Evolutionary conservation across 23 red algal genomes (phyloP).

Genomic region (Gracilaria gracilis): DNA sequence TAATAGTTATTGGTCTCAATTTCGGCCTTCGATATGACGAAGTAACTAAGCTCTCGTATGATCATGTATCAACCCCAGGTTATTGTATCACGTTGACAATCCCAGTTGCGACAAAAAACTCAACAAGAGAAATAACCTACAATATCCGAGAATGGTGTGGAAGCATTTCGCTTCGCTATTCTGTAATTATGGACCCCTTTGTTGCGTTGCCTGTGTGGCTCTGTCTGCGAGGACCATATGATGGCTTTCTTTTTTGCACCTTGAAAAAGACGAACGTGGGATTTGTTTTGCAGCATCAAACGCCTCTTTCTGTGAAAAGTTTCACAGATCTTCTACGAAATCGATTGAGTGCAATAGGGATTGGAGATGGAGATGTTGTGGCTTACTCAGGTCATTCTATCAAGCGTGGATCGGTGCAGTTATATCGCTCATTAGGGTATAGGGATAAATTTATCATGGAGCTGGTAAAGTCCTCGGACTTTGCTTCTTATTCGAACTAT

Average conservation of each 20-base stretch:
- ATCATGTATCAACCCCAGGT: neutral
- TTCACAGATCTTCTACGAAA: neutral
- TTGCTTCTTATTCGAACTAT: no score
- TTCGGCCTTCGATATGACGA: neutral
- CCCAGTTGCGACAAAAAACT: neutral
- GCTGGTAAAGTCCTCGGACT: no score
- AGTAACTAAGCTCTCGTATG: no score
- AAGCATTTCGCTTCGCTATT: neutral
- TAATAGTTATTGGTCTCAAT: neutral
- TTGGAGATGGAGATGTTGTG: neutral
- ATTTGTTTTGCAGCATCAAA: neutral
- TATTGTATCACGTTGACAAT: neutral
- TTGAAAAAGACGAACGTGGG: neutral
- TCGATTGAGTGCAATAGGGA: neutral
- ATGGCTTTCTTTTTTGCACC: neutral
- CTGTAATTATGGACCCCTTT: neutral
- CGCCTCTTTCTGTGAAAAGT: neutral
- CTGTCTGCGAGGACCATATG: no score
- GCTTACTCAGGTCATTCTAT: conserved; percentile 40
- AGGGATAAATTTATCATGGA: no score
- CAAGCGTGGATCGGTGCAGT: conserved; percentile 25
- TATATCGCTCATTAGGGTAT: conserved; percentile 23
- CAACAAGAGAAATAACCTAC: neutral
- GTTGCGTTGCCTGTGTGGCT: neutral
- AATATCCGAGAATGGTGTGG: neutral